These are phyloP conservation scores for Eucalyptus viminalis DNA, from an alignment of 345 rosid species.

Conservation along the genomic window DNA sequence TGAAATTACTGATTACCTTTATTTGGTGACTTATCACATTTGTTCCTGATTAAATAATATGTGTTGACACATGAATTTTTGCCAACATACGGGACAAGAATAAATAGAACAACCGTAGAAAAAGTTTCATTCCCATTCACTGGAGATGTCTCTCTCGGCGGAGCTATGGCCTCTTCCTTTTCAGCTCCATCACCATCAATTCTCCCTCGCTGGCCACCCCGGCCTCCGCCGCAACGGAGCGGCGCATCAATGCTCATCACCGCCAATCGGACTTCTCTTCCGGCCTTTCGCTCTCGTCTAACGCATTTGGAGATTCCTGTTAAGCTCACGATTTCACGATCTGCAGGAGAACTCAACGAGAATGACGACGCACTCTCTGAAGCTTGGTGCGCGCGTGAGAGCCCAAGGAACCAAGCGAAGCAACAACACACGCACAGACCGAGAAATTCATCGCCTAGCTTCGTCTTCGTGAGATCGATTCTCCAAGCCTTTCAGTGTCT, in stretches of 20 bases:
- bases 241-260: background rate
- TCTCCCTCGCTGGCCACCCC: background rate
- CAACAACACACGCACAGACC: background rate
- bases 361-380: background rate
- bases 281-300: background rate
- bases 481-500: no score
- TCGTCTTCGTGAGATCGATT: background rate
- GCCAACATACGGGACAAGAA: background rate
- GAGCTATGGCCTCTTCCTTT: background rate
- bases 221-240: background rate
- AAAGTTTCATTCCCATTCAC: background rate
- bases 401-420: background rate
- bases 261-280: background rate
- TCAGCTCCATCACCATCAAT: background rate
- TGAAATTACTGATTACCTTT: background rate
- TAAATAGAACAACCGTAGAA: background rate
- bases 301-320: background rate
- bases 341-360: background rate
- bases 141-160: background rate
- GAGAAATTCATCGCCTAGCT: no score
- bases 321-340: background rate
- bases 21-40: no score
- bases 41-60: background rate
- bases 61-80: background rate
- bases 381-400: background rate